Base-by-base conservation (phyloP, 2,329 filamentous ascomycete species). In the Thielaviopsis populi region DNA sequence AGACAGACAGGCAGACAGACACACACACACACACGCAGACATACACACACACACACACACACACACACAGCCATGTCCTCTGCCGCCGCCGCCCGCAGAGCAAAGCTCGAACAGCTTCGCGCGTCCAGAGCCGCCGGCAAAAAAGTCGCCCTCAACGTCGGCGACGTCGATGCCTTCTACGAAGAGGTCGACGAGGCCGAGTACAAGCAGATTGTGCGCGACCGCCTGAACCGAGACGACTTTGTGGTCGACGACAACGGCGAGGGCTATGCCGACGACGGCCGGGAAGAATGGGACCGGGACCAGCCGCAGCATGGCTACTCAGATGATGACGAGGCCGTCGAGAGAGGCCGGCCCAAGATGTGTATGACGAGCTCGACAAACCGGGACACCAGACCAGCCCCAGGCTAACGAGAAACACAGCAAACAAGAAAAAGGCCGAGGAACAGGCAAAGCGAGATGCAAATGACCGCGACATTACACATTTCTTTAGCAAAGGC, bases 241-340 rank as follows among this genome's bases (percentile, higher is more conserved):
- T 99, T 99, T 71, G 92, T 99, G 62, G 91, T 99, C 66, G 94
- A 97, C 77, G 94, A 99, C 76, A 95, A 96, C 77, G 92, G 92
- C 71, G 90, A 92, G 72, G 92, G 94, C 43, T 99, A 99, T 71
- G 92, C 90, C 68, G 92, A 97, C 73, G 94, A 97, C 72, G 94
- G 94, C 66, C 86, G 94, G 63, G 91, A 96, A 75, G 94, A 97
- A 70, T 92, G 92, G 91, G 85, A 92, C 74, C 83, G 87, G 69
- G 80, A 86, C 68, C 78, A 80, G 68, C 79, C 79, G 66, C 79
- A 81, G 67, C 83, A 87, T 73, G 88, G 85, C 42, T 90, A 94
- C 66, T 91, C 85, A 67, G 89, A 95, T 50, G 86, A 86, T 42
- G 83, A 89, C 42, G 72, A 72, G 19, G 70, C 69, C 2, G 69